Evolutionary conservation across 2,329 filamentous ascomycete species (phyloP).

Genomic region (Aspergillus alliaceus): DNA sequence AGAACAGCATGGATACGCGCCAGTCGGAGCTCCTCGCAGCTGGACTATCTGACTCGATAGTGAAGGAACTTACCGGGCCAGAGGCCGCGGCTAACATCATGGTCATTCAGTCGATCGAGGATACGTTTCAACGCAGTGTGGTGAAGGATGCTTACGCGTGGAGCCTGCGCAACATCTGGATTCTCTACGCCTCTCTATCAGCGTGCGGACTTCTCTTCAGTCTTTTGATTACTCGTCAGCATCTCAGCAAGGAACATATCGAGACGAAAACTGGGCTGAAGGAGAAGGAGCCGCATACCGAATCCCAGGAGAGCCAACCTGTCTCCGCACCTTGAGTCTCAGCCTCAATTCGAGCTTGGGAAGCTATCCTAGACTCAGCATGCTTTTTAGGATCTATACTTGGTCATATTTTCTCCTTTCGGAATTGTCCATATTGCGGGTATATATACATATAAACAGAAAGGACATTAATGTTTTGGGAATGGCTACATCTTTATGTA

Average conservation of each 20-base stretch:
- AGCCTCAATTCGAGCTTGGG: neutral
- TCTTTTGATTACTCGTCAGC: slow-evolving; percentile 24
- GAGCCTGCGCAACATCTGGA: slow-evolving; percentile 49
- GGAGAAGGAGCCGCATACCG: slow-evolving; percentile 12
- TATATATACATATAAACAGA: too few relatives aligned
- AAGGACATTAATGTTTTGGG: neutral
- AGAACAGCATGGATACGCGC: slow-evolving; percentile 53
- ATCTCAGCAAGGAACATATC: slow-evolving; percentile 20
- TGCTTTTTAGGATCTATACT: neutral
- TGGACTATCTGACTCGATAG: slow-evolving; percentile 27
- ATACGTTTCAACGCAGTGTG: slow-evolving; percentile 38
- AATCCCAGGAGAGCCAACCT: neutral
- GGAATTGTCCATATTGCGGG: neutral
- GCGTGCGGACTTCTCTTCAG: slow-evolving; percentile 32
- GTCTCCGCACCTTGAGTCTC: neutral
- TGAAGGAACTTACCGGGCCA: slow-evolving; percentile 37
- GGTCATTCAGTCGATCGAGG: slow-evolving; percentile 40
- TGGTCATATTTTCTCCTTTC: neutral
- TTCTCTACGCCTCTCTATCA: slow-evolving; percentile 38
- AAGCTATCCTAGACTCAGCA: neutral
- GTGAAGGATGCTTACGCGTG: slow-evolving; percentile 49
- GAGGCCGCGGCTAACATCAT: slow-evolving; percentile 51
- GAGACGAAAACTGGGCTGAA: slow-evolving; percentile 22
- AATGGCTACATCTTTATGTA: neutral
- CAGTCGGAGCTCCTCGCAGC: slow-evolving; percentile 52